phyloP scores from a whole-genome alignment of 1,139 yeast genomes.

The Nakaseomyces uthaithaninus region DNA sequence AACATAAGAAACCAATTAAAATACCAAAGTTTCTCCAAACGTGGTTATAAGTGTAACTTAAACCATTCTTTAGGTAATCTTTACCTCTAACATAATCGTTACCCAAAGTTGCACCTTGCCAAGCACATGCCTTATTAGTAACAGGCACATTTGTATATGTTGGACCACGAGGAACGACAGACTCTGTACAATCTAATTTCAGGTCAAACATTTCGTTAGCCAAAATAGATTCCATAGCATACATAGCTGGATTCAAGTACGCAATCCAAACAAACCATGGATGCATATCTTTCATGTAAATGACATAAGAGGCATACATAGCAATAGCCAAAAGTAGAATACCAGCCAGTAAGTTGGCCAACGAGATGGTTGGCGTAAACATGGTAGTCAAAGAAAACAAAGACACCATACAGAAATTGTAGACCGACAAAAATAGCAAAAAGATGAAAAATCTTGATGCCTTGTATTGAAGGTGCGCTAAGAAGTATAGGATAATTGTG shows the following conservation, averaged over 20 bases:
- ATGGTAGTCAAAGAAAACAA: slow-evolving; percentile 42
- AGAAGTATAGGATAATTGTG: slow-evolving; percentile 40
- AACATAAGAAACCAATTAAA: slow-evolving; percentile 32
- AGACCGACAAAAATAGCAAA: slow-evolving; percentile 36
- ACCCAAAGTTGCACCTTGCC: slow-evolving; percentile 29
- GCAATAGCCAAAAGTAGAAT: slow-evolving; percentile 39
- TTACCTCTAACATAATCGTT: slow-evolving; percentile 24
- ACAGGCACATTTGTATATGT: slow-evolving; percentile 34
- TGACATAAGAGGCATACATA: slow-evolving; percentile 45
- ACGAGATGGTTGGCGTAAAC: slow-evolving; percentile 36
- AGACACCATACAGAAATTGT: slow-evolving; percentile 35
- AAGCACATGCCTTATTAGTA: slow-evolving; percentile 37
- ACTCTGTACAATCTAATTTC: slow-evolving; percentile 29
- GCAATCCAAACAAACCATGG: slow-evolving; percentile 54
- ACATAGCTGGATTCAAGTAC: slow-evolving; percentile 45
- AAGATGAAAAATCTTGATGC: slow-evolving; percentile 46
- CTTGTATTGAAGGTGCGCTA: slow-evolving; percentile 40
- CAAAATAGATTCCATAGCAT: slow-evolving; percentile 44
- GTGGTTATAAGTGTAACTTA: slow-evolving; percentile 33
- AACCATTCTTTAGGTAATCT: slow-evolving; percentile 33
- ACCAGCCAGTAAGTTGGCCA: slow-evolving; percentile 47
- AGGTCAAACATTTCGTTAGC: slow-evolving; percentile 40
- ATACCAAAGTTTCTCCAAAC: slow-evolving; percentile 43
- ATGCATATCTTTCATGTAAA: slow-evolving; percentile 45
- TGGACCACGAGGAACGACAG: slow-evolving; percentile 38